These are phyloP conservation scores for Plasmopara viticola DNA, from an alignment of 352 stramenopile genomes.

Conservation along the genomic window DNA sequence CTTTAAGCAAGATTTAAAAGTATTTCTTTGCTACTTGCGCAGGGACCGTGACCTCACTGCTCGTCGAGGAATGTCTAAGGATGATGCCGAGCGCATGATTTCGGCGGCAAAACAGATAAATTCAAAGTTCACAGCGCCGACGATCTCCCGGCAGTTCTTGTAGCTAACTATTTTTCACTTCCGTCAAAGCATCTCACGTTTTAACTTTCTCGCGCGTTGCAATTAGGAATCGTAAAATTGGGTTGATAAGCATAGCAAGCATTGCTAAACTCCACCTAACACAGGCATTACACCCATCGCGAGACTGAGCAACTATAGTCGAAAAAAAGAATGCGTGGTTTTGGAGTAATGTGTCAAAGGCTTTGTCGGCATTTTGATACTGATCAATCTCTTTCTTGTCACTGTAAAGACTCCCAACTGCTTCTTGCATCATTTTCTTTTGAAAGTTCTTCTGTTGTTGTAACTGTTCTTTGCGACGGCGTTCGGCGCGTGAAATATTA, in stretches of 20 bases:
- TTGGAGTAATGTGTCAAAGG: constrained; percentile 4
- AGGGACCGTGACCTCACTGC: constrained; percentile 68
- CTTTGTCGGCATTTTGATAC: background rate
- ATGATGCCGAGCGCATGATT: constrained; percentile 71
- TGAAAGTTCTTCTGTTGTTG: constrained; percentile 50
- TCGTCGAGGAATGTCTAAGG: constrained; percentile 53
- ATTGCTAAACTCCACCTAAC: constrained; percentile 14
- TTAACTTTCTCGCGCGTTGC: constrained; percentile 11
- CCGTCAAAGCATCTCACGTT: constrained; percentile 3
- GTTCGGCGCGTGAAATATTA: constrained; percentile 46
- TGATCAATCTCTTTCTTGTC: constrained; percentile 46
- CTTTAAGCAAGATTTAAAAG: too few relatives aligned
- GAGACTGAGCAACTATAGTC: constrained; percentile 7
- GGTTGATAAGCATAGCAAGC: constrained; percentile 14
- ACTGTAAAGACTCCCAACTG: constrained; percentile 58
- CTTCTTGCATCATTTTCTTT: constrained; percentile 72
- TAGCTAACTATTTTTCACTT: constrained; percentile 19
- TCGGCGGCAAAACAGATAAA: constrained; percentile 71
- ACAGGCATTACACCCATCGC: constrained; percentile 16
- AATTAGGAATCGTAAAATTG: constrained; percentile 13
- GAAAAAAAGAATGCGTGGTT: constrained; percentile 11
- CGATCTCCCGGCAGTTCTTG: constrained; percentile 77
- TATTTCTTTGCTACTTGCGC: background rate
- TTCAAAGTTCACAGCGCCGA: constrained; percentile 81
- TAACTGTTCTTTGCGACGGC: constrained; percentile 29